These are phyloP conservation scores for Pneumocystis canis DNA, from an alignment of 1,139 yeast genomes.

Conservation along the genomic window DNA sequence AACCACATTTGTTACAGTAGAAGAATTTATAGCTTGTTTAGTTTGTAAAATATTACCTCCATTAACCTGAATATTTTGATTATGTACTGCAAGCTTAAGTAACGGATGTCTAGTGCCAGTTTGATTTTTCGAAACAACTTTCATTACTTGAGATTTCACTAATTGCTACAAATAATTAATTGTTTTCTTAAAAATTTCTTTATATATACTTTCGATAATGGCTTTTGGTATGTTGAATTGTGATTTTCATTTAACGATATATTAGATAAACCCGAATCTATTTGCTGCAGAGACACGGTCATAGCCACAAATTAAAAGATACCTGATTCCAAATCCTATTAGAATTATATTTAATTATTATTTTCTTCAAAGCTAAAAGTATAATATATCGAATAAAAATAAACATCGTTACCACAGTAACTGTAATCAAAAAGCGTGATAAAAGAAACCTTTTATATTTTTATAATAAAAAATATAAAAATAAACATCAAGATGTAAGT, in stretches of 20 bases:
- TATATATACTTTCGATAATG: background rate
- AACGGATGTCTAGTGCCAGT: constrained; percentile 18
- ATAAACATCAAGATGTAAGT: background rate
- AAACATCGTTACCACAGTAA: background rate
- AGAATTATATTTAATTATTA: background rate
- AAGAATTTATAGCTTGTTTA: background rate
- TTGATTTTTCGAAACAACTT: background rate
- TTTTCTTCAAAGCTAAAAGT: background rate
- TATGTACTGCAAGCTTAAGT: constrained; percentile 21
- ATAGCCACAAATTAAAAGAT: background rate
- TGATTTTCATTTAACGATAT: background rate
- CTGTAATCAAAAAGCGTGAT: background rate
- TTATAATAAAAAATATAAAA: background rate
- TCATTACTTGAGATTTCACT: background rate
- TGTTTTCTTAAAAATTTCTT: background rate
- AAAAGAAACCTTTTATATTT: background rate
- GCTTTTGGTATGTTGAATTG: background rate
- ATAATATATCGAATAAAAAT: background rate
- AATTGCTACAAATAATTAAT: background rate
- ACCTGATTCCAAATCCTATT: background rate
- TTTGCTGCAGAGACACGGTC: background rate
- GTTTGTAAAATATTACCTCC: constrained; percentile 6
- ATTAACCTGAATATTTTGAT: constrained; percentile 19
- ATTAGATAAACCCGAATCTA: background rate
- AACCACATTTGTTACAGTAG: constrained; percentile 9